Base-by-base conservation (phyloP, 1,284 basidiomycete genomes). In the Cryptococcus sp. region DNA sequence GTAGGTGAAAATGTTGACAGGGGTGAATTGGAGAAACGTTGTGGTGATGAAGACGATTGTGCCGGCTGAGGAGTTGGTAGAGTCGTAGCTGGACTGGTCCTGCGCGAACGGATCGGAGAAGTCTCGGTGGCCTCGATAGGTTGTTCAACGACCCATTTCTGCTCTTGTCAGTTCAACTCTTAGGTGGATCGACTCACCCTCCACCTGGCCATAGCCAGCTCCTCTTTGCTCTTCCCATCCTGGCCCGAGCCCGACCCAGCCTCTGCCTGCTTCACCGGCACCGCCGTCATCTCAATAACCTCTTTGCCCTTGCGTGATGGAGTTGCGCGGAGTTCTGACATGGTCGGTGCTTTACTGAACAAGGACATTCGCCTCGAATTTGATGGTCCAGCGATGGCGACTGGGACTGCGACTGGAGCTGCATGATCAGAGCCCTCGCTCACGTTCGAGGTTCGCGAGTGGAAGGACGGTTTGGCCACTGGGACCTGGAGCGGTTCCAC, bases 71-170 rank as follows among this genome's bases (percentile, higher is more conserved):
- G 53, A 10, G 55, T 50, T 16, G 54, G 10, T 11, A 47, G n/a
- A 17, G 25, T 25, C 3, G 44, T 35, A 13, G 40, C 23, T 10
- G 49, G 56, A 44, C 45, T 56, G 20, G 56, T 41, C 22, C 50
- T 54, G 25, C 46, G 39, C 15, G 61, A 54, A 15, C 39, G 54
- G 6, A 59, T 42, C 3, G 55, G 41, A 3, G 65, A 68, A 16
- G 49, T 41, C 41, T 53, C 19, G 17, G 54, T 41, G 7, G 20
- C 35, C 17, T 57, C 57, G 0, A 62, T 35, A 1, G 73, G 68
- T 52, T 73, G 68, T 45, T 76, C 73, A 13, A 68, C 58, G 22
- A 70, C 66, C 73, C 73, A 75, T 68, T 69, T 69, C 74, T 76
- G 57, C n/a, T 31, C 8, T 5, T 42, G 38, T 20, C 41, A 16